Evolutionary conservation across 176 grass and related monocot genomes (phyloP), one percentile per base, ranked within the genome.

Genomic region (Thinopyrum elongatum): DNA sequence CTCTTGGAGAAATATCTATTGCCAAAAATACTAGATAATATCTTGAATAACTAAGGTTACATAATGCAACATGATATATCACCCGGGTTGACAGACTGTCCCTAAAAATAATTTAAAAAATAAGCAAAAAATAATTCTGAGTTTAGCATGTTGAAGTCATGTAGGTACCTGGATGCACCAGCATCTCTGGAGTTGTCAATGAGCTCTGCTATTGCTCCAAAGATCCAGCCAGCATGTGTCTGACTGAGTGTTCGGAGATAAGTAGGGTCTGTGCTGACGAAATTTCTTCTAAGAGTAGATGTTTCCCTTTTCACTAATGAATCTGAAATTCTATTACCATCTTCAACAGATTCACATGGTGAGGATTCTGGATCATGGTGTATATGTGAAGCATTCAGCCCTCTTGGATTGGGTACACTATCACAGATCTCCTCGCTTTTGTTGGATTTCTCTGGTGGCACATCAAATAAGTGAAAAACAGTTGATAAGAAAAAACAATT

Each of bases 121-220:
- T 34, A 39, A 81, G 88, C 9, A 36, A 87, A 68, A 2, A 17
- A 15, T 29, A 51, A 23, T 71, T 70, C 7, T 15, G n/a, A 85
- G 28, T 75, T 26, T 9, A 66, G 36, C 46, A 90, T 16, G 29
- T 29, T 27, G 35, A 92, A 85, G 47, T 22, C 21, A 92, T 22
- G 58, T 35, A 38, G 49, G 41, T 91, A 97, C 95, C 95, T 90
- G 53, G 84, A 87, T 65, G 95, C 89, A 68, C 82, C 86, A 59
- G 95, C 95, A 89, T 97, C 95, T 84, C 87, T 91, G 47, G 95
- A 97, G 81, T 97, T 95, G 72, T 97, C 95, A 70, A 97, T 88
- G 64, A 97, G 89, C 89, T 97, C 95, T 76, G 95, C 92, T 84
- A 97, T 83, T 74, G 90, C 95, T 78, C 95, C 95, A 90, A 97